Base-by-base conservation (phyloP, 257 asterid species). In the Thymus quinquecostatus region DNA sequence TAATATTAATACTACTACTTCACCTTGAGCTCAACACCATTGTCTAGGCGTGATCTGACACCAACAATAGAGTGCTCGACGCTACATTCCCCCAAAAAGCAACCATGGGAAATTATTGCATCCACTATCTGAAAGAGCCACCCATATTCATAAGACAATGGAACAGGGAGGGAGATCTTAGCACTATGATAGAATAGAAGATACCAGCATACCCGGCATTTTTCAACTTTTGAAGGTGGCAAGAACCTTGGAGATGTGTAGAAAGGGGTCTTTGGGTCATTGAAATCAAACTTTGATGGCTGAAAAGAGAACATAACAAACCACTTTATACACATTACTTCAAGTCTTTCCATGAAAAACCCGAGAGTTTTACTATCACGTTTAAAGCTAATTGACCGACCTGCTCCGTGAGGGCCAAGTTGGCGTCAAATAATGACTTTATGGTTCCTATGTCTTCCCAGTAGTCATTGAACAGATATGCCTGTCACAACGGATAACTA, bases 401-500 rank as follows among this genome's bases (percentile, higher is more conserved):
- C 97, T 94, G 96, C 79, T 92, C 85, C 1, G 98, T 78, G 64
- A 95, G 96, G 75, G 96, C 98, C 83, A 95, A 86, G 80, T 95
- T 95, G 64, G 98, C 96, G 66, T 95, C 94, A 27, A 86, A 95
- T 77, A 95, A 92, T 27, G 98, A 83, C 82, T 81, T 89, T 38
- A 92, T 82, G 36, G 98, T 89, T 77, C 99, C 97, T 36, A 94
- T 94, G 78, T 94, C 99, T 78, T 94, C 98, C 97, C 97, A 94
- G 74, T 94, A 89, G 81, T 94, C 98, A 43, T 74, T 82, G 77
- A 94, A 94, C 61, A 94, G 60, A 78, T 85, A 88, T 27, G 98
- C 98, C 98, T 94, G 82, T 50, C 41, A 59, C 56, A 5, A 60
- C 41, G 6, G 13, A 81, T 54, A 59, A 8, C 72, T 61, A 14